A percentile compares a stretch with the other conserved stretches of the same genome.
phyloP scores from a whole-genome alignment of 2,329 filamentous ascomycete species.

The Aspergillus aculeatus region DNA sequence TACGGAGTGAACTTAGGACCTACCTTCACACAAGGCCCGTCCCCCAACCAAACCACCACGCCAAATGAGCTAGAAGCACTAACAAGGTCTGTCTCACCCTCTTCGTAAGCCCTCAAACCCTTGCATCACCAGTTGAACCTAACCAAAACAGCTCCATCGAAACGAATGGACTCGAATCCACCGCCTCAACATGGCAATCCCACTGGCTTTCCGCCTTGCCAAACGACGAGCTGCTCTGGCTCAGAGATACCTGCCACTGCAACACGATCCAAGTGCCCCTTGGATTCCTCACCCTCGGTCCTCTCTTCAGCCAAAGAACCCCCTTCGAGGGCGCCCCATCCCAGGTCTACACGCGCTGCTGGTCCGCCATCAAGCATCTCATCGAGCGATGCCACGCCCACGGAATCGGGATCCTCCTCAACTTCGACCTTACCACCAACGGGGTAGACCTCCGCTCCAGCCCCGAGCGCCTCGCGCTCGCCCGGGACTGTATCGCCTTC shows the following conservation, averaged over 20 bases:
- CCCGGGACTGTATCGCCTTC: slow-evolving; percentile 50
- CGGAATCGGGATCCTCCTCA: slow-evolving; percentile 58
- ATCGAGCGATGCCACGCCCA: slow-evolving; percentile 45
- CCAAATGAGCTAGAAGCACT: slow-evolving; percentile 55
- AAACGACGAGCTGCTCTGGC: slow-evolving; percentile 54
- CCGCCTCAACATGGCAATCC: slow-evolving; percentile 52
- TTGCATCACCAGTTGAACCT: not conserved
- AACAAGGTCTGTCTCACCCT: slow-evolving; percentile 30
- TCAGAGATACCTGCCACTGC: slow-evolving; percentile 53
- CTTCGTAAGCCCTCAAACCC: not conserved
- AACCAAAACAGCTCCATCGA: slow-evolving; percentile 40
- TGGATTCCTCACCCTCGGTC: slow-evolving; percentile 58
- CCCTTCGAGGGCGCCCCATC: slow-evolving; percentile 50
- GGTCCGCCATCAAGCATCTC: slow-evolving; percentile 51
- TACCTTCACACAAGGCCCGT: slow-evolving; percentile 61
- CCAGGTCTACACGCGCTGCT: slow-evolving; percentile 54
- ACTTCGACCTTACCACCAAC: slow-evolving; percentile 59
- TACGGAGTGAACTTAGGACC: slow-evolving; percentile 60
- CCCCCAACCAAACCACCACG: slow-evolving; percentile 50
- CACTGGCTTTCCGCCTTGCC: slow-evolving; percentile 54
- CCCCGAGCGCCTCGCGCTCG: slow-evolving; percentile 44
- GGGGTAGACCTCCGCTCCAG: slow-evolving; percentile 59
- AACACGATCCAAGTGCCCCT: slow-evolving; percentile 61
- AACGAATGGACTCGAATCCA: slow-evolving; percentile 48
- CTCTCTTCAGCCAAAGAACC: slow-evolving; percentile 51